These are phyloP conservation scores for Neurospora tetraspora DNA, from an alignment of 495 filamentous ascomycete species.

Conservation along the genomic window DNA sequence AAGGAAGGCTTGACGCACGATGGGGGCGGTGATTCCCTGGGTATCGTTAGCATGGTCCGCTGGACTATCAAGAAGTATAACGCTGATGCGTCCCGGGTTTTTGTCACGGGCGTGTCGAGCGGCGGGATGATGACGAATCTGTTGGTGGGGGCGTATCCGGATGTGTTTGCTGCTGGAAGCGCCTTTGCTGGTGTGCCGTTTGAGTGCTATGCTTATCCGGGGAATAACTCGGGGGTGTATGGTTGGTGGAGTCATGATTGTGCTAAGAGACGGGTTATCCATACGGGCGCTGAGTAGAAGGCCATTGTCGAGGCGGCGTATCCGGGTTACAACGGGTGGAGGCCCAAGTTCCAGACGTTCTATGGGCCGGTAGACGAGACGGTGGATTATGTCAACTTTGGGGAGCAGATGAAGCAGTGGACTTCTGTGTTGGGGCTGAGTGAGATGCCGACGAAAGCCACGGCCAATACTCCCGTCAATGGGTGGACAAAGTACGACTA, in stretches of 20 bases:
- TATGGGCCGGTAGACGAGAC: slow-evolving; percentile 43
- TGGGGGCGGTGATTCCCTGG: slow-evolving; percentile 41
- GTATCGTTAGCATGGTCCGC: slow-evolving; percentile 49
- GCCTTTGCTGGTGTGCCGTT: slow-evolving; percentile 46
- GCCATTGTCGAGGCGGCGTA: slow-evolving; percentile 40
- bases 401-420: slow-evolving; percentile 50
- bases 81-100: slow-evolving; percentile 37
- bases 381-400: slow-evolving; percentile 37
- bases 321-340: slow-evolving; percentile 39
- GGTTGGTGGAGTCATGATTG: slow-evolving; percentile 39
- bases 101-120: slow-evolving; percentile 42
- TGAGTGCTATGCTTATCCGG: slow-evolving; percentile 37
- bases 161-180: slow-evolving; percentile 45
- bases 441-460: slow-evolving; percentile 20
- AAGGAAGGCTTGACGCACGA: slow-evolving; percentile 37
- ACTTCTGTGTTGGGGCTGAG: slow-evolving; percentile 36
- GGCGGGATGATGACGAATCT: slow-evolving; percentile 57
- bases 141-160: slow-evolving; percentile 45
- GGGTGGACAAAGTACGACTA: slow-evolving; percentile 41
- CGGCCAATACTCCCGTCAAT: slow-evolving; percentile 24
- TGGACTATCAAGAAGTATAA: slow-evolving; percentile 38
- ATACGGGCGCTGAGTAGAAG: slow-evolving; percentile 38
- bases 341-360: slow-evolving; percentile 45
- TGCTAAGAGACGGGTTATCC: slow-evolving; percentile 31
- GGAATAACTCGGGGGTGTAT: slow-evolving; percentile 27